A percentile compares a stretch with the other conserved stretches of the same genome.
Conservation (phyloP, 1,139 yeast species). For the Hansenula anomala region DNA sequence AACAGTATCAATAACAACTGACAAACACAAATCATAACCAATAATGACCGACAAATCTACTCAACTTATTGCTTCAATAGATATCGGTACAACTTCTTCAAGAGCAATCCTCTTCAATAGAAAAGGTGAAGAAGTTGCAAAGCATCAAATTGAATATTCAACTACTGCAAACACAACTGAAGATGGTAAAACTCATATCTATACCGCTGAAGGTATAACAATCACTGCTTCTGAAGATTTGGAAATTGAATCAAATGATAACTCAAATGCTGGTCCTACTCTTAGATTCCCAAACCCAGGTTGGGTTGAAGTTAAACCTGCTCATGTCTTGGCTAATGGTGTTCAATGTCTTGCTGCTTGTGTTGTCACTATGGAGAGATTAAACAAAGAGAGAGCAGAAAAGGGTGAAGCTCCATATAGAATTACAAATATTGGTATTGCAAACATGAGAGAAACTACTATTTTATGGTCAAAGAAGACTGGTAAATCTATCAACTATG, state of each 20-base stretch:
- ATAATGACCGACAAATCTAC: conserved; percentile 16
- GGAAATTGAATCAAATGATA: conserved; percentile 51
- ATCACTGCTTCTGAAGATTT: conserved; percentile 49
- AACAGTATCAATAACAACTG: no score
- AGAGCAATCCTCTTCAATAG: conserved; percentile 78
- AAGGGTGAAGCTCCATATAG: conserved; percentile 46
- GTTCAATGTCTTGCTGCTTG: conserved; percentile 69
- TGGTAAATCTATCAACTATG: conserved; percentile 74
- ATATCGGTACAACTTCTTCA: conserved; percentile 94
- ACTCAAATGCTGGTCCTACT: conserved; percentile 61
- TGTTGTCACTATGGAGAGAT: conserved; percentile 49
- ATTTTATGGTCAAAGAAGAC: conserved; percentile 84
- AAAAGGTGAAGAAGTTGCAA: conserved; percentile 73
- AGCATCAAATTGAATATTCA: conserved; percentile 84
- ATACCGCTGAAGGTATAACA: conserved; percentile 72
- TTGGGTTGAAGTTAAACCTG: conserved; percentile 95
- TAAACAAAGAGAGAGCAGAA: conserved; percentile 45
- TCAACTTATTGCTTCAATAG: conserved; percentile 62
- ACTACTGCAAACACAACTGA: conserved; percentile 54
- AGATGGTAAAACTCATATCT: conserved; percentile 44
- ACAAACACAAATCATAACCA: no score
- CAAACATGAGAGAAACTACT: conserved; percentile 95
- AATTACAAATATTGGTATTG: conserved; percentile 70
- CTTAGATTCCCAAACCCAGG: conserved; percentile 74
- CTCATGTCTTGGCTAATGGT: conserved; percentile 79